A percentile compares a stretch with the other conserved stretches of the same genome.
phyloP scores from a whole-genome alignment of 495 filamentous ascomycete genomes.

The Pseudomonodictys pantanalensis region DNA sequence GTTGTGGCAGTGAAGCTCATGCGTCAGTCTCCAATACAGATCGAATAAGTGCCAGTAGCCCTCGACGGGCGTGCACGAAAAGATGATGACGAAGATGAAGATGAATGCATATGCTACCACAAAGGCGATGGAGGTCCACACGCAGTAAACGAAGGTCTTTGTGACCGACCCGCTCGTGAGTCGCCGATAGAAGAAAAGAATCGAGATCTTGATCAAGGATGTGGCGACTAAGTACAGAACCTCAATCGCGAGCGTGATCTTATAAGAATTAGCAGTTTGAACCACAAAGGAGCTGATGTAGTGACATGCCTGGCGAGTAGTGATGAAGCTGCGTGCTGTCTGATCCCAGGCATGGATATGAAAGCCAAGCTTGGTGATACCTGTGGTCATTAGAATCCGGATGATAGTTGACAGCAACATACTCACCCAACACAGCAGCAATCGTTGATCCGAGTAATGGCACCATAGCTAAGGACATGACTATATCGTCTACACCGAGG shows the following conservation, averaged over 20 bases:
- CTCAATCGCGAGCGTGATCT: conserved; percentile 30
- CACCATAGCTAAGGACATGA: conserved; percentile 30
- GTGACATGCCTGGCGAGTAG: conserved; percentile 28
- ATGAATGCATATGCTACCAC: conserved; percentile 27
- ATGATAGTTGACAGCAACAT: background rate
- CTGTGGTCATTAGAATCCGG: too few species aligned
- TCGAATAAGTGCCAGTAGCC: conserved; percentile 34
- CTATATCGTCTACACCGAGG: conserved; percentile 30
- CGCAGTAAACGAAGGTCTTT: conserved; percentile 21
- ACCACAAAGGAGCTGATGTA: background rate
- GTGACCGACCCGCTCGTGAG: conserved; percentile 27
- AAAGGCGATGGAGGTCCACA: conserved; percentile 31
- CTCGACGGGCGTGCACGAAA: conserved; percentile 22
- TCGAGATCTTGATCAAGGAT: conserved; percentile 33
- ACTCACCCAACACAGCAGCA: conserved; percentile 14
- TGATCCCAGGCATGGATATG: conserved; percentile 34
- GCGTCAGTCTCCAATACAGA: conserved; percentile 13
- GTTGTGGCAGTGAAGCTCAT: conserved; percentile 29
- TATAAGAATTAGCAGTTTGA: background rate
- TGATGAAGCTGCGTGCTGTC: conserved; percentile 1
- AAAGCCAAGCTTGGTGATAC: too few species aligned
- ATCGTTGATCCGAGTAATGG: conserved; percentile 23
- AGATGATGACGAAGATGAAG: conserved; percentile 27
- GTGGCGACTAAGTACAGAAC: conserved; percentile 24
- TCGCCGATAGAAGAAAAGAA: conserved; percentile 38